Base-by-base conservation (phyloP, 176 grass and related monocot species). In the Juncus inflexus region DNA sequence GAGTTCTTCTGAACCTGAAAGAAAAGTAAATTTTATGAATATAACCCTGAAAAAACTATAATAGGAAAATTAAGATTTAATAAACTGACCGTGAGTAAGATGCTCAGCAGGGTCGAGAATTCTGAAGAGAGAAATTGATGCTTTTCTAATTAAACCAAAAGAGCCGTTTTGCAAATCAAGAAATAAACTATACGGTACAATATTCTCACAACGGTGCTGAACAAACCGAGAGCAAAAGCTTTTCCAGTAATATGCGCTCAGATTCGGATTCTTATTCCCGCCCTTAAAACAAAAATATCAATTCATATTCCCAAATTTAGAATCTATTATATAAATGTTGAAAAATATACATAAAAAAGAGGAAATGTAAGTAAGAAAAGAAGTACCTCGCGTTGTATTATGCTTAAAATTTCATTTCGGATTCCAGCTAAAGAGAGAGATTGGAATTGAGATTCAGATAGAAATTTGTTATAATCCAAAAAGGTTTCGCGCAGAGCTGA, bases 81-180 rank as follows among this genome's bases (percentile, higher is more conserved):
- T 7, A 74, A 78, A 73, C 76, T 71, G 66, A 91, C 87, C 87
- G 71, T 87, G 88, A 68, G 85, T 87, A 79, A 96, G 81, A 42
- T 83, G 66, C 55, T 96, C 92, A 65, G 76, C 66, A 15, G 66
- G 75, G 67, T 86, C 92, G 66, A 88, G 83, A 82, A 76, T 82
- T 74, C 92, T 87, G 60, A 96, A 88, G 38, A 91, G 80, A 74
- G 92, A 96, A 77, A 96, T 42, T 45, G 87, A 91, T 42, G 74
- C 60, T 70, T 96, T 96, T 73, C 92, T 84, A 62, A 96, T 88
- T 77, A 96, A 83, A 78, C 92, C 92, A 80, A 91, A 78, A 40
- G 85, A 65, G 55, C 85, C 79, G n/a, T 47, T 59, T 61, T 73
- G 70, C 69, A 53, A 78, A 89, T 97, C 92, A 86, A 97, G 37